Evolutionary conservation across 768 basidiomycete genomes (phyloP).

Genomic region (Boletus sp.): DNA sequence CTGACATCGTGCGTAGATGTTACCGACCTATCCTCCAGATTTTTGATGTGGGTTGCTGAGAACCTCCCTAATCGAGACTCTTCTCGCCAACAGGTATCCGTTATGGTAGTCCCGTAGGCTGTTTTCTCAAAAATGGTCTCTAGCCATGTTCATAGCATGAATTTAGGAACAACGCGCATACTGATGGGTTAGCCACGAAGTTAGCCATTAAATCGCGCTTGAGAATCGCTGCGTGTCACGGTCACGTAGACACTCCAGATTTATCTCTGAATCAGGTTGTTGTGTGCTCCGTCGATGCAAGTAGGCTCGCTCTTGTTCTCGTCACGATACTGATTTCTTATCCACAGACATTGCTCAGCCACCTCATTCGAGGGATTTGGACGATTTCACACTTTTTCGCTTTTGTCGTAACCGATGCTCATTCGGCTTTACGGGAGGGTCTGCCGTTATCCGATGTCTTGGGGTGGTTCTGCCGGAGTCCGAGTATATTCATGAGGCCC

Average conservation of each 20-base stretch:
- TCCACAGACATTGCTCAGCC: slow-evolving; percentile 40
- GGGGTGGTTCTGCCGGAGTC: slow-evolving; percentile 43
- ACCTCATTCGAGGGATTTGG: slow-evolving; percentile 37
- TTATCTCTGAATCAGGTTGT: slow-evolving; percentile 34
- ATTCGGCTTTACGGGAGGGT: slow-evolving; percentile 36
- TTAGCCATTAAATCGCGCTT: slow-evolving; percentile 17
- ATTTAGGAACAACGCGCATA: slow-evolving; percentile 9
- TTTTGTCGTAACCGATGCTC: slow-evolving; percentile 45
- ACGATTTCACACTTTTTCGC: slow-evolving; percentile 44
- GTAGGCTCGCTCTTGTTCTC: slow-evolving; percentile 14
- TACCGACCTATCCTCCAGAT: slow-evolving; percentile 15
- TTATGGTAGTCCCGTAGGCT: slow-evolving; percentile 22
- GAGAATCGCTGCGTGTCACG: slow-evolving; percentile 15
- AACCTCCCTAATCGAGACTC: background rate
- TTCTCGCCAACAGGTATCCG: slow-evolving; percentile 10
- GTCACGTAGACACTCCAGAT: slow-evolving; percentile 14
- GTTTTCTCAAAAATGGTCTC: background rate
- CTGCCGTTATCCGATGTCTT: slow-evolving; percentile 44
- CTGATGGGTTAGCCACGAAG: slow-evolving; percentile 15
- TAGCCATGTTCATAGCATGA: background rate
- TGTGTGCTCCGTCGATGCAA: slow-evolving; percentile 41
- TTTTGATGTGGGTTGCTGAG: slow-evolving; percentile 18
- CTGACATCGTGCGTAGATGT: slow-evolving; percentile 16
- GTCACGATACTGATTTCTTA: slow-evolving; percentile 2
- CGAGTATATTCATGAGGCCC: slow-evolving; percentile 38